A percentile compares a stretch with the other conserved stretches of the same genome.
These are phyloP conservation scores for Clarireedia sp. DNA, from an alignment of 2,329 filamentous ascomycete species.

Conservation along the genomic window DNA sequence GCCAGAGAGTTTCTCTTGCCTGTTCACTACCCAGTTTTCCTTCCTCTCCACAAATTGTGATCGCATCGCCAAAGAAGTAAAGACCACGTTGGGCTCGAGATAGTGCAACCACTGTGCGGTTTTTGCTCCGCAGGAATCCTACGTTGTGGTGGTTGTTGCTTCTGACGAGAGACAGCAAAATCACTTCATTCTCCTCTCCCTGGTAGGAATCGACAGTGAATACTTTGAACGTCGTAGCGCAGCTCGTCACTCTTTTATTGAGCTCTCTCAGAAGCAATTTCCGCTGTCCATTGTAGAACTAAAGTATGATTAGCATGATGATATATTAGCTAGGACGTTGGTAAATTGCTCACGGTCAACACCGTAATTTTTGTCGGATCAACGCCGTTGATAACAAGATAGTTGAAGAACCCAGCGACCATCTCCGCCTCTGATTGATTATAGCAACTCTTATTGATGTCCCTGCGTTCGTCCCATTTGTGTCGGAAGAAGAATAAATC, in stretches of 20 bases:
- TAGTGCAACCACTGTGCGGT: conserved; percentile 50
- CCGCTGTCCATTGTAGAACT: conserved; percentile 78
- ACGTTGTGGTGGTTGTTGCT: conserved; percentile 51
- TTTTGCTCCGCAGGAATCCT: conserved; percentile 64
- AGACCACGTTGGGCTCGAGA: conserved; percentile 70
- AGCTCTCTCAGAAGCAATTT: conserved; percentile 49
- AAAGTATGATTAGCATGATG: neutral
- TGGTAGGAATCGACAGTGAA: conserved; percentile 85
- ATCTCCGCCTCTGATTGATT: conserved; percentile 70
- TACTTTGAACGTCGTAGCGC: conserved; percentile 42
- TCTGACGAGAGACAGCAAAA: conserved; percentile 73
- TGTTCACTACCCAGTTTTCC: conserved; percentile 10
- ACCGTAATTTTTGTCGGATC: conserved; percentile 59
- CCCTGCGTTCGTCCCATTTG: conserved; percentile 54
- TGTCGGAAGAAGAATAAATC: conserved; percentile 59
- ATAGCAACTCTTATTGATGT: conserved; percentile 56
- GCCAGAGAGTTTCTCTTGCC: conserved; percentile 24
- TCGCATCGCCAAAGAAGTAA: conserved; percentile 75
- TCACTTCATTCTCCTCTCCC: conserved; percentile 80
- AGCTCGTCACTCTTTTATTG: conserved; percentile 33
- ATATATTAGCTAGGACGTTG: neutral
- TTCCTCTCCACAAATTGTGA: conserved; percentile 33
- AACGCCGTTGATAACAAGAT: conserved; percentile 63
- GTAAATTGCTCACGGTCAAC: conserved; percentile 43
- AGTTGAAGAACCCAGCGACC: conserved; percentile 62